phyloP scores from a whole-genome alignment of 768 basidiomycete species.

The Tricholoma sp. region DNA sequence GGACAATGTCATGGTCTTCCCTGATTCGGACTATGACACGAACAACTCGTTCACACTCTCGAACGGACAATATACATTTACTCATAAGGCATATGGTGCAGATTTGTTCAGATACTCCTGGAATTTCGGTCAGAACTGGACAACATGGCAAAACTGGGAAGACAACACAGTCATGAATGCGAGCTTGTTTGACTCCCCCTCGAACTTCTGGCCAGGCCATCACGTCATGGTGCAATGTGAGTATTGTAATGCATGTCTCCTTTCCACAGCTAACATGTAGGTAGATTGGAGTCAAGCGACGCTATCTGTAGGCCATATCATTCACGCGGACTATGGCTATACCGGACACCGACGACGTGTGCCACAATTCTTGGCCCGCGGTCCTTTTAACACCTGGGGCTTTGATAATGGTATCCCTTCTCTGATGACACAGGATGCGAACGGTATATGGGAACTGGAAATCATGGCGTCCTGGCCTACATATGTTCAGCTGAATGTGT shows the following conservation, averaged over 20 bases:
- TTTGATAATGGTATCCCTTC: constrained; percentile 78
- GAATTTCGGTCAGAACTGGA: constrained; percentile 85
- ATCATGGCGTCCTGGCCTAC: constrained; percentile 91
- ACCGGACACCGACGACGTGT: constrained; percentile 59
- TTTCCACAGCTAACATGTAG: not conserved
- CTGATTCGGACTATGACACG: constrained; percentile 70
- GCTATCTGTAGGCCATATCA: constrained; percentile 54
- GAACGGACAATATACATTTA: constrained; percentile 66
- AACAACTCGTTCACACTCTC: constrained; percentile 48
- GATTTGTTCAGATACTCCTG: constrained; percentile 84
- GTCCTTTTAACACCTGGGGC: constrained; percentile 90
- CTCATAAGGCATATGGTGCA: constrained; percentile 80
- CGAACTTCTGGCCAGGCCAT: constrained; percentile 71
- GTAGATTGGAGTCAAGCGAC: constrained; percentile 76
- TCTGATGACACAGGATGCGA: constrained; percentile 56
- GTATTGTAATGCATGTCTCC: constrained; percentile 20
- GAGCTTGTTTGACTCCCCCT: constrained; percentile 44
- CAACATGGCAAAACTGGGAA: constrained; percentile 77
- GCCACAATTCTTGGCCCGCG: constrained; percentile 83
- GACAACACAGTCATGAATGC: constrained; percentile 59
- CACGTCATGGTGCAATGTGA: constrained; percentile 88
- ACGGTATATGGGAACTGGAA: constrained; percentile 79
- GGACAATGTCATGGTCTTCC: constrained; percentile 84
- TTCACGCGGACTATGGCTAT: constrained; percentile 75
- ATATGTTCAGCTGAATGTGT: constrained; percentile 86